Conservation (phyloP, 2,329 filamentous ascomycete genomes). For the Aureobasidium zeae region DNA sequence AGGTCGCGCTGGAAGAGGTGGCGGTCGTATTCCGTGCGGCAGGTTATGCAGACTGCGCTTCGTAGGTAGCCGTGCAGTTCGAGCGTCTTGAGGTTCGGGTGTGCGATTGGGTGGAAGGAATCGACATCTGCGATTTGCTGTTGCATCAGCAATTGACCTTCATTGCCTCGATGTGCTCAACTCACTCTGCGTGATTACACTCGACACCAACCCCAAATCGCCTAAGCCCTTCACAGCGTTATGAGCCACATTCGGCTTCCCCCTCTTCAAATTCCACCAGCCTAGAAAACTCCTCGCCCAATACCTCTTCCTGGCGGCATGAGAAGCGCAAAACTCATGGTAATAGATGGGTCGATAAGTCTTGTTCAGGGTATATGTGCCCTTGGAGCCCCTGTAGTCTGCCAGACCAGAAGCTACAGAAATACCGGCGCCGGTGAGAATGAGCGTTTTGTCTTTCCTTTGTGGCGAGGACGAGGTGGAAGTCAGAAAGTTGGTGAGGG, state of each 20-base stretch:
- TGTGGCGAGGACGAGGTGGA: conserved; percentile 37
- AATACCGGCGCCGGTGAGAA: conserved; percentile 78
- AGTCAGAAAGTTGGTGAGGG: conserved; percentile 67
- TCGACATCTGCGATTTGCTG: conserved; percentile 57
- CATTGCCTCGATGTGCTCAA: too few species aligned
- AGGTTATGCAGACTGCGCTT: conserved; percentile 70
- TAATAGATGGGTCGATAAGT: conserved; percentile 87
- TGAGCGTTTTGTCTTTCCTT: conserved; percentile 49
- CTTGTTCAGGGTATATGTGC: conserved; percentile 88
- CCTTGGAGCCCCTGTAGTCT: conserved; percentile 82
- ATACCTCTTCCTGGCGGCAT: conserved; percentile 83
- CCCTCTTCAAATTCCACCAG: conserved; percentile 72
- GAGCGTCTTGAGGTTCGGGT: conserved; percentile 63
- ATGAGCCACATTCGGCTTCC: conserved; percentile 73
- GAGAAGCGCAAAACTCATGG: conserved; percentile 72
- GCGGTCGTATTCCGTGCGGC: conserved; percentile 61
- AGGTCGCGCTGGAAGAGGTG: conserved; percentile 67
- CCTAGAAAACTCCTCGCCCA: conserved; percentile 94
- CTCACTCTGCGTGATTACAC: conserved; percentile 77
- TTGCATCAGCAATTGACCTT: too few species aligned
- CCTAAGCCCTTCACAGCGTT: conserved; percentile 65
- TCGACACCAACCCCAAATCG: conserved; percentile 59
- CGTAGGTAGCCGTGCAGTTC: conserved; percentile 90
- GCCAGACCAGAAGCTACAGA: conserved; percentile 87
- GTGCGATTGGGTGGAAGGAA: conserved; percentile 74